Conservation (phyloP, 108 stramenopile genomes). For the Fragilaria crotonensis region DNA sequence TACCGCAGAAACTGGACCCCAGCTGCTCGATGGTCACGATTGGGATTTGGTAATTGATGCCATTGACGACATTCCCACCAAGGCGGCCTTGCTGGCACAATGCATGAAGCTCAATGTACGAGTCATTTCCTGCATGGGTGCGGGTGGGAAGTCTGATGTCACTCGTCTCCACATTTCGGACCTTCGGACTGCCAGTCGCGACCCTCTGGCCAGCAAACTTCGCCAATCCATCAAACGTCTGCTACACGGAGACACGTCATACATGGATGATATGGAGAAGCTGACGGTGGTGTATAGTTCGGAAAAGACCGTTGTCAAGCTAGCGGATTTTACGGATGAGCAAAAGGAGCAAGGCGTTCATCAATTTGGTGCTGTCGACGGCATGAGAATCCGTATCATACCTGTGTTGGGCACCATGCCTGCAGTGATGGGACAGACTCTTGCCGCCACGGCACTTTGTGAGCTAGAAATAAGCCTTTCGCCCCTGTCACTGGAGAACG, state of each 20-base stretch:
- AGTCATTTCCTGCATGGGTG: slow-evolving; percentile 93
- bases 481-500: slow-evolving; percentile 73
- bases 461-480: slow-evolving; percentile 86
- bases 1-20: slow-evolving; percentile 49
- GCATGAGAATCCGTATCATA: slow-evolving; percentile 93
- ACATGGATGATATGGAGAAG: slow-evolving; percentile 49
- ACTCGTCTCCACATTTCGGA: slow-evolving; percentile 90
- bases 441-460: slow-evolving; percentile 86
- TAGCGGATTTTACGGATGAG: slow-evolving; percentile 86
- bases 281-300: slow-evolving; percentile 82
- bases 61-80: slow-evolving; percentile 98
- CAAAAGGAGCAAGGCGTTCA: slow-evolving; percentile 70
- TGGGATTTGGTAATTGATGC: slow-evolving; percentile 95
- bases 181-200: slow-evolving; percentile 71
- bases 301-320: slow-evolving; percentile 84
- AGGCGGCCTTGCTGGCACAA: slow-evolving; percentile 79
- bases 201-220: slow-evolving; percentile 86
- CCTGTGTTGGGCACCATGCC: slow-evolving; percentile 97
- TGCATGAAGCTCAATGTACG: slow-evolving; percentile 65
- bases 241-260: slow-evolving; percentile 32
- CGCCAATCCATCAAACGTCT: slow-evolving; percentile 67
- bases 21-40: slow-evolving; percentile 34
- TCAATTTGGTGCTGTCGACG: slow-evolving; percentile 90
- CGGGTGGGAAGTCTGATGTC: slow-evolving; percentile 93
- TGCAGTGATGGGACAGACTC: slow-evolving; percentile 92